phyloP scores from a whole-genome alignment of 371 early-diverging fungal species.

The Nematocida ausubeli region DNA sequence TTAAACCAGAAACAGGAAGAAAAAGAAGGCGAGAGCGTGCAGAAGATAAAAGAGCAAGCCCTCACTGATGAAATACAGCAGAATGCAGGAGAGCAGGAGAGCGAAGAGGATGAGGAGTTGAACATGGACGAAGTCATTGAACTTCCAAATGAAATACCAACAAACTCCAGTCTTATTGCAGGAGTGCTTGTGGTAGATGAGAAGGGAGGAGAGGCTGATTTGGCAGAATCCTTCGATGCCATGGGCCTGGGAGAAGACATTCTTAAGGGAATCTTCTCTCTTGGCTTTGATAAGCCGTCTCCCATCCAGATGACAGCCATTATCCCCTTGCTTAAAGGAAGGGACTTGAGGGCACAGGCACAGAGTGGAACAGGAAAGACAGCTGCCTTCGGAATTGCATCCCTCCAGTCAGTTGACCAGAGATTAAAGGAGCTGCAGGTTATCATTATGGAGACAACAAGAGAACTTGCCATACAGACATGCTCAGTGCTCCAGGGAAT shows the following conservation, averaged over 20 bases:
- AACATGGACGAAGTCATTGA: constrained; percentile 34
- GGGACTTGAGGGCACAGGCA: constrained; percentile 72
- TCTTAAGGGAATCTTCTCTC: constrained; percentile 92
- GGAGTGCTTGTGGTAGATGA: constrained; percentile 48
- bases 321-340: constrained; percentile 84
- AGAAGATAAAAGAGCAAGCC: background rate
- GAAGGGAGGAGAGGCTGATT: constrained; percentile 45
- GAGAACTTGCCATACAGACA: constrained; percentile 95
- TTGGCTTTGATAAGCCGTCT: constrained; percentile 91
- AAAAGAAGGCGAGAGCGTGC: background rate
- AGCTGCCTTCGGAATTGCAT: constrained; percentile 93
- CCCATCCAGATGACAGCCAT: constrained; percentile 98
- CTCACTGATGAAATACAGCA: background rate
- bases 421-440: constrained; percentile 81
- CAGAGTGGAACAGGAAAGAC: constrained; percentile 96
- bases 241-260: constrained; percentile 81
- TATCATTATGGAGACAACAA: constrained; percentile 90
- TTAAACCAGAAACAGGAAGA: constrained; percentile 5
- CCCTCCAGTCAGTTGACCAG: constrained; percentile 83
- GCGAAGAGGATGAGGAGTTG: constrained; percentile 22
- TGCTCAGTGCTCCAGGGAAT: constrained; percentile 81
- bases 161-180: constrained; percentile 25
- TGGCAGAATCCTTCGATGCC: constrained; percentile 56
- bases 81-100: background rate
- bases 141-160: background rate